Evolutionary conservation across 208 protist species (phyloP), one percentile per base, ranked within the genome.

Genomic region (Wallacemonas sp.): DNA sequence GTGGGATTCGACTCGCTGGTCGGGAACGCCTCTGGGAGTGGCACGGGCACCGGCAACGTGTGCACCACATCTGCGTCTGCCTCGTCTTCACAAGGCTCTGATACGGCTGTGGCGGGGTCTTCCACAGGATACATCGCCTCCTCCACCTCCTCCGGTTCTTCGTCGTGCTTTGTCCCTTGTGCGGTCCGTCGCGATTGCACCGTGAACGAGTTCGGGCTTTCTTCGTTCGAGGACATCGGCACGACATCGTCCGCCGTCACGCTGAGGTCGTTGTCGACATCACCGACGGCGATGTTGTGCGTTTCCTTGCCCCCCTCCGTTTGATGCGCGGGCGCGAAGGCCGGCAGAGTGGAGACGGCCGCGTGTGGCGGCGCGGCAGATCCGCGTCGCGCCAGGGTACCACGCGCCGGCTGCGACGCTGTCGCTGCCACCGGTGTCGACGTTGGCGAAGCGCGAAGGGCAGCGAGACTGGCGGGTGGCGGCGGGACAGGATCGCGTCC

Each of bases 381-480:
- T n/a, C n/a, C n/a, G n/a, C n/a, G n/a, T n/a, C n/a, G n/a, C n/a
- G n/a, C n/a, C n/a, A n/a, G n/a, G n/a, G n/a, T n/a, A n/a, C n/a
- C n/a, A n/a, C n/a, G n/a, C n/a, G n/a, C n/a, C n/a, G n/a, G n/a
- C n/a, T n/a, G n/a, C n/a, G n/a, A 41, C 36, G 36, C 14, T 41
- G 36, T 6, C 36, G 6, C 9, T 14, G 9, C 36, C 14, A 17
- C 9, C 14, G 36, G 36, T 17, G 36, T 17, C 9, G 9, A 24
- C 26, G 52, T 5, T 5, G 52, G 19, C 9, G 5, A 12, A 5
- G 30, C 52, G 26, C 52, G 52, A 4, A 58, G 32, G 5, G 9
- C n/a, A 9, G 52, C 32, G 29, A 58, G 23, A 21, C 52, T 58
- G 5, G 52, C 52, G 17, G 52, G 52, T 19, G 52, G 52, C n/a